phyloP scores from a whole-genome alignment of 371 early-diverging fungal species.

The Mortierella polycephala region DNA sequence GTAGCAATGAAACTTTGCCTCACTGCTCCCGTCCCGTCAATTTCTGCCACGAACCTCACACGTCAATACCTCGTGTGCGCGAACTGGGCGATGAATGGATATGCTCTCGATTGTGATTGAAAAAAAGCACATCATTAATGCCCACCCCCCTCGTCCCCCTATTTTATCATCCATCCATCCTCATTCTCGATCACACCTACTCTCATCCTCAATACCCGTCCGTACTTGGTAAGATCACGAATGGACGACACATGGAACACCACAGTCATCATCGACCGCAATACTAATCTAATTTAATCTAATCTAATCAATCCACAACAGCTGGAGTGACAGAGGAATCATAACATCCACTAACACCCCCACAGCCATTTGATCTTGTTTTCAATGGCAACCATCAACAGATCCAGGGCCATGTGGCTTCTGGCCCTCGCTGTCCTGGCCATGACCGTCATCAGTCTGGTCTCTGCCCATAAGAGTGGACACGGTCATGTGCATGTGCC shows the following conservation, averaged over 20 bases:
- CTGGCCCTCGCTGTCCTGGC: slow-evolving; percentile 19
- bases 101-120: too few species aligned
- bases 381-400: slow-evolving; percentile 33
- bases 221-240: background rate
- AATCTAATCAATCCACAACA: background rate
- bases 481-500: slow-evolving; percentile 21
- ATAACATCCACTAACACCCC: too few species aligned
- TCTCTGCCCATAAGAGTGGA: slow-evolving; percentile 29
- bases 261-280: background rate
- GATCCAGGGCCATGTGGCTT: slow-evolving; percentile 35
- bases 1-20: background rate
- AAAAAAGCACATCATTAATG: too few species aligned
- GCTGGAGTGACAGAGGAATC: background rate
- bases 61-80: too few species aligned
- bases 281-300: too few species aligned
- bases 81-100: too few species aligned
- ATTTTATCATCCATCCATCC: background rate
- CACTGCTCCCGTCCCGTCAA: background rate
- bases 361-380: background rate
- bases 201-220: background rate
- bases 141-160: background rate
- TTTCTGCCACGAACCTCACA: too few species aligned
- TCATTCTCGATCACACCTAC: background rate
- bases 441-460: slow-evolving; percentile 22
- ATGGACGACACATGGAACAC: background rate